These are phyloP conservation scores for Micromonas commoda DNA, from an alignment of 139 green algal species.

Conservation along the genomic window DNA sequence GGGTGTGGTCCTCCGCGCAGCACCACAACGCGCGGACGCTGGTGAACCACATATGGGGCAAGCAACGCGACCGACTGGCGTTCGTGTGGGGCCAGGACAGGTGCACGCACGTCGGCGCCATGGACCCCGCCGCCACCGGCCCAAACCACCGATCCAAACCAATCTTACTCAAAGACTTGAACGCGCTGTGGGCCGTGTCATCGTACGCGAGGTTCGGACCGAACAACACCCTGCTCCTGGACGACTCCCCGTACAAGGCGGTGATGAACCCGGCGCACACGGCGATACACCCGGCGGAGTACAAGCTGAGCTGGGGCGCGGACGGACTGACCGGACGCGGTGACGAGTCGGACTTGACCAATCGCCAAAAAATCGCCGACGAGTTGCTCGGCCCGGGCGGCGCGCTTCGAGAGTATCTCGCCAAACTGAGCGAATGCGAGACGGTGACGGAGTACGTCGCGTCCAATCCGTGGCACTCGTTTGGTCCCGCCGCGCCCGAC, in stretches of 20 bases:
- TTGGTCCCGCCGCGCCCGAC: not conserved
- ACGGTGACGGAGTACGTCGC: too few species aligned
- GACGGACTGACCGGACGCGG: not conserved
- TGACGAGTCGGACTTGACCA: not conserved
- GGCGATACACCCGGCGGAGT: slow-evolving; percentile 18
- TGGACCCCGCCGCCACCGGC: not conserved
- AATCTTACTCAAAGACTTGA: slow-evolving; percentile 13
- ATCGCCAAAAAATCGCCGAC: not conserved
- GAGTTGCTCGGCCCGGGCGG: too few species aligned
- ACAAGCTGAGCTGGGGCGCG: not conserved
- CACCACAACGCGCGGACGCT: slow-evolving; percentile 3
- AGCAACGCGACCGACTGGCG: not conserved
- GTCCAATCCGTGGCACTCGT: too few species aligned
- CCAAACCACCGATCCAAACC: not conserved
- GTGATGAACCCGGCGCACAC: slow-evolving; percentile 10
- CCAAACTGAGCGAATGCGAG: too few species aligned
- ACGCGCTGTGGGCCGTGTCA: not conserved
- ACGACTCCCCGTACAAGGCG: slow-evolving; percentile 19
- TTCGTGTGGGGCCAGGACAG: slow-evolving; percentile 25
- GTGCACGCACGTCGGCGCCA: slow-evolving; percentile 10
- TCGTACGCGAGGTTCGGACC: not conserved
- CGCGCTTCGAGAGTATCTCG: not conserved
- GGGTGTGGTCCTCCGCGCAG: slow-evolving; percentile 10
- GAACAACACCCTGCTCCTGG: slow-evolving; percentile 6
- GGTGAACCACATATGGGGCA: slow-evolving; percentile 1